Conservation (phyloP, 768 basidiomycete genomes). For the Cystobasidium tubakii region DNA sequence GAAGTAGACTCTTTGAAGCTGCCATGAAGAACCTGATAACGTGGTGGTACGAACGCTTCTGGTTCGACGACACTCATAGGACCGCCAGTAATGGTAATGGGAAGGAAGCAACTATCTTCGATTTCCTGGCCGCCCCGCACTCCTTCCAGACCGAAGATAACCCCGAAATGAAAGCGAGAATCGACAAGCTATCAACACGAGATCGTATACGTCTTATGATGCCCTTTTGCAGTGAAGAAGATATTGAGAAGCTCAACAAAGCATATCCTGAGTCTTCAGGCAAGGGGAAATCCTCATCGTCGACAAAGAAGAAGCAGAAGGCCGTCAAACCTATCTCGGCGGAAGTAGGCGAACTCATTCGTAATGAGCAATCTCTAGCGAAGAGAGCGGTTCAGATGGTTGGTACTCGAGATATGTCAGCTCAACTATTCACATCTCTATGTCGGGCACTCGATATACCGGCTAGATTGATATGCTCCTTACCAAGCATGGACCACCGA, state of each 20-base stretch:
- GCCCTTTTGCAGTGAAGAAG: conserved; percentile 19
- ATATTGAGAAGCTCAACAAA: conserved; percentile 1
- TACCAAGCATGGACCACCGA: conserved; percentile 91
- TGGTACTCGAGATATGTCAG: conserved; percentile 77
- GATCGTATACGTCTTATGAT: conserved; percentile 29
- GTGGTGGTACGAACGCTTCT: conserved; percentile 79
- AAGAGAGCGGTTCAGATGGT: conserved; percentile 75
- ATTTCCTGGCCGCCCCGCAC: conserved; percentile 4
- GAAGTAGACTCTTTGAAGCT: conserved; percentile 80
- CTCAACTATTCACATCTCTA: conserved; percentile 83
- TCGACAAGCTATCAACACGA: conserved; percentile 5
- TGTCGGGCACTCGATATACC: conserved; percentile 82
- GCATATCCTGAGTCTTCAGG: conserved; percentile 4
- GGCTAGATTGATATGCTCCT: conserved; percentile 74
- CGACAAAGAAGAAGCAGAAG: conserved; percentile 43
- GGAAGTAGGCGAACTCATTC: conserved; percentile 72
- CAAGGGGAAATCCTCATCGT: background rate
- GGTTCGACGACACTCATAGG: conserved; percentile 49
- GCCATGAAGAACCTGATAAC: conserved; percentile 65
- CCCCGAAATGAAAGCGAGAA: background rate
- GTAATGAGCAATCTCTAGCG: conserved; percentile 79
- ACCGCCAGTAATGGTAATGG: background rate
- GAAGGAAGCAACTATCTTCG: conserved; percentile 6
- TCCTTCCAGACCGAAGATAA: conserved; percentile 3
- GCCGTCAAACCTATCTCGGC: conserved; percentile 66